phyloP scores from a whole-genome alignment of 257 asterid genomes.

The Buddleja alternifolia region DNA sequence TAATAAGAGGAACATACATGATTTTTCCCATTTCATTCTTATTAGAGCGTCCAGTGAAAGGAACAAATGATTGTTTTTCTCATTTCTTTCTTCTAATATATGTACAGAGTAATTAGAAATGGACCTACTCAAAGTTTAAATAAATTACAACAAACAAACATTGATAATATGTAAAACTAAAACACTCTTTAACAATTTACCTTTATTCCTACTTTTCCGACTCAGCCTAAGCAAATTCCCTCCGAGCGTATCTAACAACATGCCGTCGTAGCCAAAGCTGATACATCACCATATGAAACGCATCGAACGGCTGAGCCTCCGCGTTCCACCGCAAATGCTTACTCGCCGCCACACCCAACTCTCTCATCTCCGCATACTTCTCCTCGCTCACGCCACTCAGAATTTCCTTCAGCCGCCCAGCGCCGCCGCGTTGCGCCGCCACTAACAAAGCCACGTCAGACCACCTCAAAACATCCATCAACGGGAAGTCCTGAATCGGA shows the following conservation, averaged over 20 bases:
- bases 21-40: no score
- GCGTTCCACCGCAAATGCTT: conserved; percentile 81
- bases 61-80: no score
- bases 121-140: no score
- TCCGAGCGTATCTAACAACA: conserved; percentile 69
- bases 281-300: conserved; percentile 84
- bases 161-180: no score
- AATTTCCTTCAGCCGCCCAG: conserved; percentile 52
- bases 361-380: conserved; percentile 57
- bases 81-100: no score
- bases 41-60: no score
- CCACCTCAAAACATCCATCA: conserved; percentile 81
- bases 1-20: no score
- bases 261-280: conserved; percentile 93
- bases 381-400: conserved; percentile 55
- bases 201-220: no score
- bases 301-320: conserved; percentile 71
- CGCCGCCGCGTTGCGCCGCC: conserved; percentile 49
- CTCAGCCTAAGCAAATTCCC: conserved; percentile 31
- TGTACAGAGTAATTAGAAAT: no score
- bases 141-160: no score
- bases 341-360: conserved; percentile 58
- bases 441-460: conserved; percentile 63
- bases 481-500: conserved; percentile 85
- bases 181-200: no score